Evolutionary conservation across 2,329 filamentous ascomycete species (phyloP).

Genomic region (Xylaria sp.): DNA sequence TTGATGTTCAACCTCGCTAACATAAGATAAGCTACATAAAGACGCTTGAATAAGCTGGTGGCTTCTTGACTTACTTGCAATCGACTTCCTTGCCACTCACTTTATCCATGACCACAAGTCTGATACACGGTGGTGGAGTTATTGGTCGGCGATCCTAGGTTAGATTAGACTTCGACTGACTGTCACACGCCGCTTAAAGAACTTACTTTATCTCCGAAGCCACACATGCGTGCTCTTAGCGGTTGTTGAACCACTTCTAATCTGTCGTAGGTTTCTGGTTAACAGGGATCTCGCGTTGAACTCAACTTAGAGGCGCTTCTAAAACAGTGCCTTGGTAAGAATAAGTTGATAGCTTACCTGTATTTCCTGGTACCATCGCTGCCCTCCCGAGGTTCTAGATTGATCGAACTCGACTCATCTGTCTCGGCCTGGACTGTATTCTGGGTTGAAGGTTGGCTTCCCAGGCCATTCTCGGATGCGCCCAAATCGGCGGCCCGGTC

Average conservation of each 20-base stretch:
- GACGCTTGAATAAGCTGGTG: background rate
- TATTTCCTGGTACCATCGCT: conserved; percentile 39
- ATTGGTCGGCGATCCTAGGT: conserved; percentile 88
- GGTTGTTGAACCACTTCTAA: conserved; percentile 90
- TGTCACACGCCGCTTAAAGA: conserved; percentile 17
- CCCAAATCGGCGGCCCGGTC: conserved; percentile 36
- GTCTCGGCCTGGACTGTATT: conserved; percentile 34
- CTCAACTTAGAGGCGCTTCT: background rate
- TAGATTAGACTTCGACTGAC: conserved; percentile 18
- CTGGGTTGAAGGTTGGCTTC: conserved; percentile 28
- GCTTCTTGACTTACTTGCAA: conserved; percentile 67
- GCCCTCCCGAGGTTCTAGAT: conserved; percentile 36
- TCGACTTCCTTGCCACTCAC: conserved; percentile 80
- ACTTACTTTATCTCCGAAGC: conserved; percentile 93
- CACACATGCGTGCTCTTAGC: conserved; percentile 93
- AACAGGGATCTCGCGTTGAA: conserved; percentile 23
- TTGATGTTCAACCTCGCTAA: conserved; percentile 40
- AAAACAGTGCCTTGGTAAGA: background rate
- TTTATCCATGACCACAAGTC: conserved; percentile 78
- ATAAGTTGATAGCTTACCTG: conserved; percentile 30
- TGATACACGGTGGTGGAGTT: conserved; percentile 91
- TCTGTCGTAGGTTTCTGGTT: conserved; percentile 46
- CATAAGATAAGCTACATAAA: conserved; percentile 18
- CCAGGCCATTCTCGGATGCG: conserved; percentile 36
- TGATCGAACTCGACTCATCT: conserved; percentile 30